These are phyloP conservation scores for Volutella citrinella DNA, from an alignment of 2,329 filamentous ascomycete species.

Conservation along the genomic window DNA sequence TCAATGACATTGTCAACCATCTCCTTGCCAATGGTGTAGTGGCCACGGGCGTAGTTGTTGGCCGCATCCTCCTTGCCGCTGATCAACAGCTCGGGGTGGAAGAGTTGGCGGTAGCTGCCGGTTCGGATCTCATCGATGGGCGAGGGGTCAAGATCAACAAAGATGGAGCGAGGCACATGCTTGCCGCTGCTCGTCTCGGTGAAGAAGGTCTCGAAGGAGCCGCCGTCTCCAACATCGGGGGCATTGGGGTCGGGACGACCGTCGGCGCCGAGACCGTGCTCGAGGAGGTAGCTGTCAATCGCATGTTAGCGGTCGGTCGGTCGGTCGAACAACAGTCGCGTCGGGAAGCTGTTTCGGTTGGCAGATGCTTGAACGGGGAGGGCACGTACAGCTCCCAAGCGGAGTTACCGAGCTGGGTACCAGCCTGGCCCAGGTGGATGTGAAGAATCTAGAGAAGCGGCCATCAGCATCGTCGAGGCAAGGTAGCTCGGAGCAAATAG, in stretches of 20 bases:
- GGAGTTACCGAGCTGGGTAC: conserved; percentile 71
- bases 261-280: conserved; percentile 66
- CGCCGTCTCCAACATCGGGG: conserved; percentile 57
- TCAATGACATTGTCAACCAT: conserved; percentile 70
- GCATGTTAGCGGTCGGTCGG: conserved; percentile 18
- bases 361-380: conserved; percentile 17
- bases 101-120: conserved; percentile 64
- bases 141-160: conserved; percentile 70
- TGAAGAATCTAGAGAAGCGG: conserved; percentile 52
- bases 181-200: conserved; percentile 69
- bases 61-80: conserved; percentile 75
- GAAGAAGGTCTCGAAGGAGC: conserved; percentile 72
- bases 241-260: conserved; percentile 61
- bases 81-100: conserved; percentile 70
- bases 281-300: conserved; percentile 61
- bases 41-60: conserved; percentile 75
- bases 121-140: conserved; percentile 73
- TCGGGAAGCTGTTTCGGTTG: neutral
- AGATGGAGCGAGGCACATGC: conserved; percentile 70
- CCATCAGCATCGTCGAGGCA: conserved; percentile 13
- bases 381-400: conserved; percentile 70
- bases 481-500: conserved; percentile 9
- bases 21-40: conserved; percentile 76
- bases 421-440: conserved; percentile 66
- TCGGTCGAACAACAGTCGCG: too few relatives aligned